Percentiles rank a stretch among this genome's conserved stretches.
These are phyloP conservation scores for Melaleuca quinquenervia DNA, from an alignment of 345 rosid species.

Conservation along the genomic window DNA sequence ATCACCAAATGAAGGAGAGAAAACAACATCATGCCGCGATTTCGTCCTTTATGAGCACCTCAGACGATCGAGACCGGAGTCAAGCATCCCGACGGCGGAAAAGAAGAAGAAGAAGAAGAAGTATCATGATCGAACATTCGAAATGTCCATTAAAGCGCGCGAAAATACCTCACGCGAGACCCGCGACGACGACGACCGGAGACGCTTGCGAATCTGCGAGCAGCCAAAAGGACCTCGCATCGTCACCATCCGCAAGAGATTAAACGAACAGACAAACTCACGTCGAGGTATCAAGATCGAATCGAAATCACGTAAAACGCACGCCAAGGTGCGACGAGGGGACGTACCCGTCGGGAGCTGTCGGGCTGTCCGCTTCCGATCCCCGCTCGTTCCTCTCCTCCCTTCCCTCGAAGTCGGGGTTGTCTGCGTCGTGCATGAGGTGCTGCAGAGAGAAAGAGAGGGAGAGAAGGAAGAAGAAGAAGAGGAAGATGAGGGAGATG, in stretches of 20 bases:
- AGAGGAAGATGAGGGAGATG: not conserved
- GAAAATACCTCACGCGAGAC: not conserved
- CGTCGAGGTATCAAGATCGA: not conserved
- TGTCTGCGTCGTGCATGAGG: not conserved
- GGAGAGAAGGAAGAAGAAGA: not conserved
- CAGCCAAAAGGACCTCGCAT: not conserved
- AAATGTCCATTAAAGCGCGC: not conserved
- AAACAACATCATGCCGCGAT: not conserved
- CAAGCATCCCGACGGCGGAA: no score
- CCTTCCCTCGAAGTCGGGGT: not conserved
- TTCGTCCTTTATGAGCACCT: not conserved
- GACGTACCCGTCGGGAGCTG: not conserved
- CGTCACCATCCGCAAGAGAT: not conserved
- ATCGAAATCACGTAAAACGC: no score
- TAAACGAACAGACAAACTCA: not conserved
- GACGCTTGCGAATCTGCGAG: not conserved
- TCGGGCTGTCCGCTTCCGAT: no score
- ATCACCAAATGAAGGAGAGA: not conserved
- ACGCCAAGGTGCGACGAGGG: not conserved
- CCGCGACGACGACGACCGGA: not conserved
- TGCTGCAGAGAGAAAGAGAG: not conserved
- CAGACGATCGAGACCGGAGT: not conserved
- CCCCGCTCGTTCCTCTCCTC: not conserved
- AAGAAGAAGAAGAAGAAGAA: no score
- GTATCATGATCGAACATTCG: no score